Percentiles rank a stretch among this genome's conserved stretches.
phyloP scores from a whole-genome alignment of 2,329 filamentous ascomycete genomes.

The Xylariaceae sp. region DNA sequence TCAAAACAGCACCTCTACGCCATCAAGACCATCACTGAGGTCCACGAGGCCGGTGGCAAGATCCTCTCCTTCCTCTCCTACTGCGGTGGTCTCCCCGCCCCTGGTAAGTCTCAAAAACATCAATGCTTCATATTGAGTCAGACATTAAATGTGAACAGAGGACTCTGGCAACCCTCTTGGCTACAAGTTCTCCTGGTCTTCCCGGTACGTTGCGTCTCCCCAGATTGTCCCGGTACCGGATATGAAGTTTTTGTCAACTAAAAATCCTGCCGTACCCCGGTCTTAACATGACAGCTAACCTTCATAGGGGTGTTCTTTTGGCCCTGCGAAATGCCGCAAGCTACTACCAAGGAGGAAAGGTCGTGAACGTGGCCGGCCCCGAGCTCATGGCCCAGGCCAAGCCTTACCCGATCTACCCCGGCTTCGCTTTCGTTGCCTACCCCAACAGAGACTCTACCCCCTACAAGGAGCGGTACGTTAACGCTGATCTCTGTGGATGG shows the following conservation, averaged over 20 bases:
- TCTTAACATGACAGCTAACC: slow-evolving; percentile 56
- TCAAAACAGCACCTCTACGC: slow-evolving; percentile 45
- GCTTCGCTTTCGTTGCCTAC: slow-evolving; percentile 83
- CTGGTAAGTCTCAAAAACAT: slow-evolving; percentile 17
- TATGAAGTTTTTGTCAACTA: not conserved
- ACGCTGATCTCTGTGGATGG: not conserved
- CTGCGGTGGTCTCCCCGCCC: slow-evolving; percentile 43
- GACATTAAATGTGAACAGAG: slow-evolving; percentile 5
- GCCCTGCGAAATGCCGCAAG: slow-evolving; percentile 81
- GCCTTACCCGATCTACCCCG: slow-evolving; percentile 82
- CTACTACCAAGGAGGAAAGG: slow-evolving; percentile 74
- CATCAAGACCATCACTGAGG: slow-evolving; percentile 79
- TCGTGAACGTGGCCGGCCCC: slow-evolving; percentile 52
- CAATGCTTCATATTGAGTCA: not conserved
- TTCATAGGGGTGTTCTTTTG: slow-evolving; percentile 70
- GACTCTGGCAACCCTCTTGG: slow-evolving; percentile 40
- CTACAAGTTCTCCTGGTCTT: slow-evolving; percentile 77
- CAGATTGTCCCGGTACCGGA: not conserved
- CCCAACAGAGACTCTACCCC: slow-evolving; percentile 85
- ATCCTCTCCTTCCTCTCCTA: slow-evolving; percentile 75
- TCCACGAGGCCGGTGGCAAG: slow-evolving; percentile 85
- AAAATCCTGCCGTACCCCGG: not conserved
- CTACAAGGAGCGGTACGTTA: slow-evolving; percentile 64
- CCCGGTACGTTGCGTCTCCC: slow-evolving; percentile 4
- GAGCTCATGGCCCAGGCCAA: slow-evolving; percentile 84